Evolutionary conservation across 106 monocot species (phyloP).

Genomic region (Narthecium ossifragum): DNA sequence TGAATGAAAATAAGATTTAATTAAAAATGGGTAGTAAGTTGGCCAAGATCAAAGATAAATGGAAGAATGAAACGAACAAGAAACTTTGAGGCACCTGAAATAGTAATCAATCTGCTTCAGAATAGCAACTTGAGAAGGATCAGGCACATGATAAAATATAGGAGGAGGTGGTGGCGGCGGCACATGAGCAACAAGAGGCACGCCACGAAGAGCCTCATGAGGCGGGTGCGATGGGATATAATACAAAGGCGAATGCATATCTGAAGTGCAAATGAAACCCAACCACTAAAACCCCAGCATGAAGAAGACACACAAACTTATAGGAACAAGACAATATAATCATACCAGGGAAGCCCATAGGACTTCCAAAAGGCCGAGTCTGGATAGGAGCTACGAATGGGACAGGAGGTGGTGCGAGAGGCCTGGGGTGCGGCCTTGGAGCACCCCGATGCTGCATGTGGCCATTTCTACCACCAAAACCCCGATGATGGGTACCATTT

Average conservation of each 20-base stretch:
- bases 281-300: no score
- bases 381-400: no score
- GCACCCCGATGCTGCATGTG: constrained; percentile 1
- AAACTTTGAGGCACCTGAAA: no score
- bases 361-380: constrained; percentile 6
- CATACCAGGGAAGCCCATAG: neutral
- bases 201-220: neutral
- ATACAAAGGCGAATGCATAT: neutral
- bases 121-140: neutral
- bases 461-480: constrained; percentile 14
- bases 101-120: constrained; percentile 12
- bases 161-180: neutral
- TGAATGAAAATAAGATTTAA: constrained; percentile 1
- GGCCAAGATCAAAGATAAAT: no score
- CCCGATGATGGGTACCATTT: neutral
- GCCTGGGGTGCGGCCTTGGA: neutral
- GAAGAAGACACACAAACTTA: no score
- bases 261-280: neutral
- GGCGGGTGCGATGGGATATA: neutral
- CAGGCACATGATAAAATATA: neutral
- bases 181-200: neutral
- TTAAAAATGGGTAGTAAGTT: no score
- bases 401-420: neutral
- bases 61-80: no score
- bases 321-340: no score